Base-by-base conservation (phyloP, 257 asterid species). In the Jacaranda copaia region DNA sequence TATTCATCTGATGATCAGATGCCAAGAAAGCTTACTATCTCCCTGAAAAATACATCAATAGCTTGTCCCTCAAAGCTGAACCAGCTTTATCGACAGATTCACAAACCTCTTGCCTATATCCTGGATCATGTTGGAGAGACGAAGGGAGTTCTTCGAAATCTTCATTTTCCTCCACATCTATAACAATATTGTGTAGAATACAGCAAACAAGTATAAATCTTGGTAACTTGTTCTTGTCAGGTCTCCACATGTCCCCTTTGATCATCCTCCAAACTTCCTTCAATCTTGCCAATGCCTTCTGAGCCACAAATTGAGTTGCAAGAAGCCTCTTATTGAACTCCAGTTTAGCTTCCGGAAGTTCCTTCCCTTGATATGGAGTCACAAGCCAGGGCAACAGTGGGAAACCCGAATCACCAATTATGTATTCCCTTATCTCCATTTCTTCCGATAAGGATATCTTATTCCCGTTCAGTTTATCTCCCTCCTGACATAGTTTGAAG, bases 251-350 rank as follows among this genome's bases (percentile, higher is more conserved):
- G 3, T 83, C 89, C 66, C 95, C 96, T 12, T 79, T 81, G 25
- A 94, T 85, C 91, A 94, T 89, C 88, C 77, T 92, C 98, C 98
- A 94, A 6, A 59, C 88, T 2, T 85, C 92, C 85, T 94, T 94
- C 75, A 94, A 43, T 86, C 90, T 88, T 13, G 85, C 72, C 79
- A 94, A 65, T 0, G 98, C 97, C 81, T 72, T 87, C 10, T 83
- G 77, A 6, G 95, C 93, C 61, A 91, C 90, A 1, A 18, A 12
- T 6, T 80, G 89, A 20, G 94, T 88, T 3, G 82, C 91, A 9
- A 72, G 45, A 18, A 86, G 82, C 79, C 84, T 77, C 83, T 76
- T 79, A 65, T 92, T 94, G 85, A 90, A 89, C 52, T 84, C 90
- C 3, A 57, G 78, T 74, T 89, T 78, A 10, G 70, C 32, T 32